Evolutionary conservation across 2,329 filamentous ascomycete genomes (phyloP), one percentile per base, ranked within the genome.

Genomic region (Teratosphaeria zuluensis): DNA sequence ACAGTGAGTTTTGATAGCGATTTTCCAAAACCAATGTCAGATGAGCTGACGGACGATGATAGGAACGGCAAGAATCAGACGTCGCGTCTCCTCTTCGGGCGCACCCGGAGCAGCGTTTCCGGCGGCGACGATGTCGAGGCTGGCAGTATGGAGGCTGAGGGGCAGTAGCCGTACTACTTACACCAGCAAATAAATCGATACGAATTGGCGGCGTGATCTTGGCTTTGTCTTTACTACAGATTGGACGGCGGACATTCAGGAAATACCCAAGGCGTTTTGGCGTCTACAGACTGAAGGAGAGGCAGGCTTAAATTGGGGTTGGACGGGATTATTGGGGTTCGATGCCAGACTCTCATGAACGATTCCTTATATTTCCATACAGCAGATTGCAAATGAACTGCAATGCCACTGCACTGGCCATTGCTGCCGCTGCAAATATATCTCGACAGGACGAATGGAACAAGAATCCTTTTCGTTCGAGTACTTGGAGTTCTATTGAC

Each of bases 1-100:
- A 63, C 62, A 66, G 66, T 71, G 62, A 60, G 68, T 62, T 28
- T 28, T 28, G 24, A 28, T 28, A 28, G 24, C 24, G 24, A 28
- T 28, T 28, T 28, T 4, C 24, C 24, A 28, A 28, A 28, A 28
- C 24, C 24, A 28, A 1, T 5, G 5, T 6, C 14, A n/a, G 5
- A 8, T 4, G 51, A n/a, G 30, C 21, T 54, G 28, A 28, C 24
- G 32, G 30, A 28, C 24, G 4, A 5, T 54, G 9, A 46, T 32
- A 61, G 58, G 14, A 53, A 24, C 48, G 58, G 57, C 53, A 61
- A 62, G 56, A 62, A 53, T 38, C 33, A 53, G 8, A 62, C 58
- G 3, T 60, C 59, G 31, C 59, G 57, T 52, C 42, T 60, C 16
- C 57, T 63, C 31, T 62, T 62, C 42, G 42, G 24, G 6, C 53